Conservation (phyloP, 1,284 basidiomycete species). For the Polyporus tsugae region DNA sequence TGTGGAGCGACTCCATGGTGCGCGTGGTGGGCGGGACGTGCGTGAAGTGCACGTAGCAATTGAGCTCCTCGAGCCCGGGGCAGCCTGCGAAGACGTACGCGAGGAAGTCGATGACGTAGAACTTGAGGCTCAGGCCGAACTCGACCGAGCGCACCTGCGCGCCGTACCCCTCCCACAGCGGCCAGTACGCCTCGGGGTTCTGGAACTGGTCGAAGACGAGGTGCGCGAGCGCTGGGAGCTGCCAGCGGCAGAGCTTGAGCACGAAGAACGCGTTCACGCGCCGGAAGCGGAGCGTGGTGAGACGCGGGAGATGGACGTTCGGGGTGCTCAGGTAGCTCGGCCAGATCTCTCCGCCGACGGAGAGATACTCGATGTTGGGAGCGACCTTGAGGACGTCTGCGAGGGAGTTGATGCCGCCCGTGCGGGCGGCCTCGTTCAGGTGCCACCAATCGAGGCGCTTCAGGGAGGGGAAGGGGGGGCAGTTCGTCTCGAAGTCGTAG, state of each 20-base stretch:
- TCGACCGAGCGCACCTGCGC: constrained; percentile 61
- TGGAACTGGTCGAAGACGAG: constrained; percentile 56
- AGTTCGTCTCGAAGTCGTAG: constrained; percentile 62
- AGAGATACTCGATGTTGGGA: constrained; percentile 65
- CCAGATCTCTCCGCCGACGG: constrained; percentile 59
- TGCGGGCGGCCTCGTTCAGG: constrained; percentile 61
- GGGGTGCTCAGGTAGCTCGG: constrained; percentile 37
- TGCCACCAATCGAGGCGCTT: constrained; percentile 76
- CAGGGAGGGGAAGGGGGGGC: constrained; percentile 57
- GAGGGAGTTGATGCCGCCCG: constrained; percentile 73
- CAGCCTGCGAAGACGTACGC: constrained; percentile 55
- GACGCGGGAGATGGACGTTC: constrained; percentile 43
- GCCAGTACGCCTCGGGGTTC: constrained; percentile 43
- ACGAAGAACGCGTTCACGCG: constrained; percentile 59
- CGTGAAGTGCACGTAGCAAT: constrained; percentile 67
- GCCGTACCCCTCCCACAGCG: constrained; percentile 59
- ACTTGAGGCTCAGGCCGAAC: constrained; percentile 62
- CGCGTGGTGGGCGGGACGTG: constrained; percentile 55
- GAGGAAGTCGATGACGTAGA: constrained; percentile 56
- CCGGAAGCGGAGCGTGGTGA: constrained; percentile 63
- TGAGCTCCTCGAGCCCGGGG: constrained; percentile 56
- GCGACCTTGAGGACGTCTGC: constrained; percentile 56
- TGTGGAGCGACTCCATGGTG: constrained; percentile 47
- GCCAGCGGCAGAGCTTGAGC: constrained; percentile 58
- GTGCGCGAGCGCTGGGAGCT: constrained; percentile 58